Base-by-base conservation (phyloP, 768 basidiomycete species). In the Pisolithus orientalis region DNA sequence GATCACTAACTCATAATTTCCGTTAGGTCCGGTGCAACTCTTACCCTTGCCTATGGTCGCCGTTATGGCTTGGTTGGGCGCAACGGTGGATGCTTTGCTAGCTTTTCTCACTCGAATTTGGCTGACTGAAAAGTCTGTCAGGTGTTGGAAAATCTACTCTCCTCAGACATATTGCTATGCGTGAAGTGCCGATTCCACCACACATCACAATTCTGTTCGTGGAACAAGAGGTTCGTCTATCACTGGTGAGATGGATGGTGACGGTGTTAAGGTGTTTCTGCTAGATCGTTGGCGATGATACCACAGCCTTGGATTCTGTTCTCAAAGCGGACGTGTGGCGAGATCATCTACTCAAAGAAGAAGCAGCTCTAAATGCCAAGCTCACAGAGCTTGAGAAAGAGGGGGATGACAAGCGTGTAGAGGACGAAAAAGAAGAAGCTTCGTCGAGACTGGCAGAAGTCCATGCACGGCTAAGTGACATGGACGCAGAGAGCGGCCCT, bases 281-380 rank as follows among this genome's bases (percentile, higher is more conserved):
- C 17, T 50, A 94, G 90, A 88, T 97, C 58, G 66, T 92, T 50
- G 96, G 95, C 31, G 95, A 98, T 66, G 94, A 94, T 58, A 98
- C 94, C 0, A 73, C 75, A 1, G 96, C 96, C 3, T 76, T 99
- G 40, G 89, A 94, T 21, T 94, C 94, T 1, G 96, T 99, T 21
- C 77, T 99, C n/a, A 93, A 94, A 67, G 96, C 96, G n/a, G 96
- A 99, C 65, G 96, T 99, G 31, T 98, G 96, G 93, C 79, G 95
- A 65, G 94, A 95, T 62, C 88, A 91, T 57, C 75, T 97, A 16
- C 70, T 96, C 47, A 87, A 84, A 51, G 93, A 99, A 63, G 94
- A 98, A 68, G 71, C 71, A 0, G 70, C 76, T 21, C 74, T 97
- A 43, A 94, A 94, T 61, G 78, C 78, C 0, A 79, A 80, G 55